A percentile compares a stretch with the other conserved stretches of the same genome.
phyloP scores from a whole-genome alignment of 768 basidiomycete species.

The Trametes punicea region DNA sequence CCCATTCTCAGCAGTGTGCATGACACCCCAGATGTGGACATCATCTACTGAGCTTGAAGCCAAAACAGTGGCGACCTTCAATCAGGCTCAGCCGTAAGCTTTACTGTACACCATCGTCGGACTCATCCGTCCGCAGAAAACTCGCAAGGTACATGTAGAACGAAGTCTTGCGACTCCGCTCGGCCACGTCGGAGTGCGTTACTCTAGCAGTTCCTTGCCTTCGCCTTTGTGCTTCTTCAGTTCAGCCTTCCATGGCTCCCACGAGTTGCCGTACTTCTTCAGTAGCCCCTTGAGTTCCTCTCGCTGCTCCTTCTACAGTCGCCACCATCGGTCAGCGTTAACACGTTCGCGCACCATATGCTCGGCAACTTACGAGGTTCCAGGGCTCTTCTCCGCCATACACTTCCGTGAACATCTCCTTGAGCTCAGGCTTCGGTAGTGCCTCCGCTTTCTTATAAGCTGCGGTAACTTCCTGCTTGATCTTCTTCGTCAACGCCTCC shows the following conservation, averaged over 20 bases:
- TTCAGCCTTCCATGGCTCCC: constrained; percentile 85
- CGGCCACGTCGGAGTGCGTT: constrained; percentile 1
- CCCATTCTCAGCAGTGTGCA: too few relatives aligned
- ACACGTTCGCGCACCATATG: not conserved
- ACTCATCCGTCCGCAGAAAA: too few relatives aligned
- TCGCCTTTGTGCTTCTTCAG: constrained; percentile 70
- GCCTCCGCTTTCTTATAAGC: constrained; percentile 78
- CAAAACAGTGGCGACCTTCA: too few relatives aligned
- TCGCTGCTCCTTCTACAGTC: constrained; percentile 71
- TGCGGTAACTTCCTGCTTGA: constrained; percentile 71
- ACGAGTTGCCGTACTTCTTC: constrained; percentile 81
- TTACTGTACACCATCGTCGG: not conserved
- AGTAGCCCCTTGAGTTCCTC: constrained; percentile 71
- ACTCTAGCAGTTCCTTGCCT: constrained; percentile 47
- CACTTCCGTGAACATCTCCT: constrained; percentile 81
- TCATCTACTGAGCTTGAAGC: too few relatives aligned
- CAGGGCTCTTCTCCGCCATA: constrained; percentile 84
- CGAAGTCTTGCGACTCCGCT: not conserved
- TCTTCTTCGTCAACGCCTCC: constrained; percentile 58
- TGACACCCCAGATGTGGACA: too few relatives aligned
- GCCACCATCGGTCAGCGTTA: not conserved
- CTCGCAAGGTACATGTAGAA: not conserved
- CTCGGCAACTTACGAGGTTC: constrained; percentile 62
- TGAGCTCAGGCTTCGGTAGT: constrained; percentile 64
- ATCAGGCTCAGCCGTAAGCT: too few relatives aligned